Evolutionary conservation across 257 asterid species (phyloP).

Genomic region (Gentiana dahurica): DNA sequence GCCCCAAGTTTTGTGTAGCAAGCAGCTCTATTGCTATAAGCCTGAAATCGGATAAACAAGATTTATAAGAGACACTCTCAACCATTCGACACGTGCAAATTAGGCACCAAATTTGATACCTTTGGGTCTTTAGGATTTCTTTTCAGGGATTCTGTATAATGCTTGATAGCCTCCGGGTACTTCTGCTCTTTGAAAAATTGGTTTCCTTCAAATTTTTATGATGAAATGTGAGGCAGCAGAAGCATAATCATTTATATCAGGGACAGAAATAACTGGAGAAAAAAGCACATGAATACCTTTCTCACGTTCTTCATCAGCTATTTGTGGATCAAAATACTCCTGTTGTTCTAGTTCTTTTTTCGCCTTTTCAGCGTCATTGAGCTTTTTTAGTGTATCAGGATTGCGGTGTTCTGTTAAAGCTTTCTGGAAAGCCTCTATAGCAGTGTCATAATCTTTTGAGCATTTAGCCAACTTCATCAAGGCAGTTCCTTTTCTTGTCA

Average conservation of each 20-base stretch:
- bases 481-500: constrained; percentile 92
- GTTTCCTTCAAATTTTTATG: constrained; percentile 36
- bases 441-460: constrained; percentile 73
- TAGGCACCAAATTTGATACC: constrained; percentile 21
- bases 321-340: constrained; percentile 70
- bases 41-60: constrained; percentile 29
- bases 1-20: constrained; percentile 89
- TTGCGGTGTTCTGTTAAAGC: constrained; percentile 93
- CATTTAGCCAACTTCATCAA: constrained; percentile 64
- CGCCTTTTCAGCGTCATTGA: constrained; percentile 89
- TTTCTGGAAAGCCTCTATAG: constrained; percentile 82
- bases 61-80: not conserved
- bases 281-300: constrained; percentile 39
- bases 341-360: constrained; percentile 88
- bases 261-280: not conserved
- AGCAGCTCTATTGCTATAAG: constrained; percentile 92
- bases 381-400: constrained; percentile 83
- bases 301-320: constrained; percentile 97
- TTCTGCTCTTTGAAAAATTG: constrained; percentile 76
- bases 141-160: constrained; percentile 67
- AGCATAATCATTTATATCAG: too few relatives aligned
- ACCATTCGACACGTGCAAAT: not conserved
- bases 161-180: constrained; percentile 84
- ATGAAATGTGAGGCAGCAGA: not conserved
- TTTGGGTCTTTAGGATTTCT: constrained; percentile 77